phyloP scores from a whole-genome alignment of 2,329 filamentous ascomycete species.

The Fusarium scirpi region DNA sequence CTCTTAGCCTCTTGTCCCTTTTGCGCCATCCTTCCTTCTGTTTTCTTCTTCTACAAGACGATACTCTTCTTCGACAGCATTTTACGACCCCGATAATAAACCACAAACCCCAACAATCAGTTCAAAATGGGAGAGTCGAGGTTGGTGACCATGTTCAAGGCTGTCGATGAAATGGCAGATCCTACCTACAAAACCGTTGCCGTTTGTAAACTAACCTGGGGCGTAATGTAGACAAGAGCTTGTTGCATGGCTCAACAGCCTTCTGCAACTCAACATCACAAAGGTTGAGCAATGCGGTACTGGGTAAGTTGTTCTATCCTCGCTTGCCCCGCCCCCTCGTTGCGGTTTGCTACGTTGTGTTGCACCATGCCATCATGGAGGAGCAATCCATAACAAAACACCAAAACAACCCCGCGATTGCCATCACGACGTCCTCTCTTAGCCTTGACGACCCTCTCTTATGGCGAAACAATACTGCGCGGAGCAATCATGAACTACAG shows the following conservation, averaged over 20 bases:
- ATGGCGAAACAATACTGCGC: background rate
- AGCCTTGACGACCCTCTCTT: background rate
- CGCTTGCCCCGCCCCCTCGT: slow-evolving; percentile 46
- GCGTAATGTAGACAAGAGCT: slow-evolving; percentile 88
- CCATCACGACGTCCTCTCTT: background rate
- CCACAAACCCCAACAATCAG: slow-evolving; percentile 30
- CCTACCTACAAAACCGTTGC: background rate
- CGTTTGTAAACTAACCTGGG: slow-evolving; percentile 33
- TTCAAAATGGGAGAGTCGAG: slow-evolving; percentile 63
- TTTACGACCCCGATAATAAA: slow-evolving; percentile 34
- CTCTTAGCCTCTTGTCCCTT: slow-evolving; percentile 21
- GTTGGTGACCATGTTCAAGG: slow-evolving; percentile 47
- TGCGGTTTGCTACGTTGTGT: slow-evolving; percentile 24
- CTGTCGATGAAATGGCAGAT: slow-evolving; percentile 7
- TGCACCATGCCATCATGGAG: slow-evolving; percentile 39
- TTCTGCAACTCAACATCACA: slow-evolving; percentile 96
- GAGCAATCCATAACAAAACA: slow-evolving; percentile 26
- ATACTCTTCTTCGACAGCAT: slow-evolving; percentile 3
- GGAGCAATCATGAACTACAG: background rate
- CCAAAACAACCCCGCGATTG: slow-evolving; percentile 31
- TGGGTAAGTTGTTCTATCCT: slow-evolving; percentile 71
- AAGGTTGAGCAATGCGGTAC: slow-evolving; percentile 99
- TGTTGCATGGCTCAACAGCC: slow-evolving; percentile 95
- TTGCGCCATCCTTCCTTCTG: slow-evolving; percentile 19
- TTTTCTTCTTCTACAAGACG: slow-evolving; percentile 12